A percentile compares a stretch with the other conserved stretches of the same genome.
Evolutionary conservation across 2,329 filamentous ascomycete genomes (phyloP).

Genomic region (Aspergillus niger): DNA sequence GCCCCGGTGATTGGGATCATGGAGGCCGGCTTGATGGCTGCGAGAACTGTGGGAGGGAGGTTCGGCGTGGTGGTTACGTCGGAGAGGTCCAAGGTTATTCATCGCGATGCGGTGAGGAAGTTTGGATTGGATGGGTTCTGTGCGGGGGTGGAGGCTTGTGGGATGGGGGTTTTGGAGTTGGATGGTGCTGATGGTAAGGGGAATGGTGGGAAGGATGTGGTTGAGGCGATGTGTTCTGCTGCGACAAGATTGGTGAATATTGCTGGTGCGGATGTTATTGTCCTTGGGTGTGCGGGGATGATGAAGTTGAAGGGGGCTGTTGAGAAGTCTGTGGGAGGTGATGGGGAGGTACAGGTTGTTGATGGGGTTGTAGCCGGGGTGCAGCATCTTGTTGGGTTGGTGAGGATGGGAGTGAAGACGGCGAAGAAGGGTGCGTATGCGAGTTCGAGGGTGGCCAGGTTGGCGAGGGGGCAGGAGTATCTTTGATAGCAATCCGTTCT

Average conservation of each 20-base stretch:
- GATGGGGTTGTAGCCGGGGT: slow-evolving; percentile 53
- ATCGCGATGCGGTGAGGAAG: slow-evolving; percentile 43
- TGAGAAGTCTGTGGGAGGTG: slow-evolving; percentile 49
- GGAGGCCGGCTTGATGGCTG: slow-evolving; percentile 54
- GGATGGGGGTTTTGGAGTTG: slow-evolving; percentile 49
- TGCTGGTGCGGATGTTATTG: slow-evolving; percentile 47
- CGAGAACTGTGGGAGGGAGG: slow-evolving; percentile 51
- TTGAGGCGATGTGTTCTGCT: slow-evolving; percentile 38
- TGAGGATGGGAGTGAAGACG: slow-evolving; percentile 31
- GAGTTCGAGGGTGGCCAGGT: slow-evolving; percentile 28
- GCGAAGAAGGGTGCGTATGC: slow-evolving; percentile 34
- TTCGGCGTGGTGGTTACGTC: slow-evolving; percentile 51
- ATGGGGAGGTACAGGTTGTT: slow-evolving; percentile 49
- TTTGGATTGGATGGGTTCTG: slow-evolving; percentile 49
- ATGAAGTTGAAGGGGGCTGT: slow-evolving; percentile 49
- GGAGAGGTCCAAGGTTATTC: slow-evolving; percentile 42
- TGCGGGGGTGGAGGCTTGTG: slow-evolving; percentile 46
- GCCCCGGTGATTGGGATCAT: slow-evolving; percentile 54
- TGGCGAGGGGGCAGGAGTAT: slow-evolving; percentile 29
- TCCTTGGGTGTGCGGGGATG: slow-evolving; percentile 55
- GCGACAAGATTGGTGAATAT: slow-evolving; percentile 40
- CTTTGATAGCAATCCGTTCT: slow-evolving; percentile 23
- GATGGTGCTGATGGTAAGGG: slow-evolving; percentile 27
- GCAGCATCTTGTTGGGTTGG: slow-evolving; percentile 29
- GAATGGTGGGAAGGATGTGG: slow-evolving; percentile 6